A percentile compares a stretch with the other conserved stretches of the same genome.
phyloP scores from a whole-genome alignment of 306 rosid genomes.

The Lablab purpureus region DNA sequence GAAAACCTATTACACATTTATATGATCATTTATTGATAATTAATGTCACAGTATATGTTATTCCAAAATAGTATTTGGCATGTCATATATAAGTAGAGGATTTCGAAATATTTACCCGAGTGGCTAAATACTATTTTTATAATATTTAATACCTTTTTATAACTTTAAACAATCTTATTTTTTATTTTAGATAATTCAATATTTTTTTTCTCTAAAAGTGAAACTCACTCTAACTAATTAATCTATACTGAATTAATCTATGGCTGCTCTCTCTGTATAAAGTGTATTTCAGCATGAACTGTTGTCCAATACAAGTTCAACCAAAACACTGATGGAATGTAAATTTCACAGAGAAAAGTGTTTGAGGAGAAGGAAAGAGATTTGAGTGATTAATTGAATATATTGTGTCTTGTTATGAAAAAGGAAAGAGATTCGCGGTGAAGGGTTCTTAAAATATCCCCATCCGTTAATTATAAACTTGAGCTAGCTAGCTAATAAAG shows the following conservation, averaged over 20 bases:
- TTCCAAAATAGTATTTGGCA: no score
- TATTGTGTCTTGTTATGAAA: background rate
- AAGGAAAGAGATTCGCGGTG: background rate
- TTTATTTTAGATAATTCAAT: background rate
- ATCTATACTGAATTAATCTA: background rate
- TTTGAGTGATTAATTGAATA: background rate
- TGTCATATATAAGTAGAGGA: no score
- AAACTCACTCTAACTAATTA: background rate
- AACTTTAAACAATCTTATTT: no score
- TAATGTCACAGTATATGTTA: no score
- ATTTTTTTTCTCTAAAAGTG: no score
- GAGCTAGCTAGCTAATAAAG: background rate
- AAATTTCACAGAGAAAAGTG: background rate
- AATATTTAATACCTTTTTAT: no score
- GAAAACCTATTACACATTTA: no score
- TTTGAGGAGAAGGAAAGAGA: background rate
- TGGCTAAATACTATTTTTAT: background rate
- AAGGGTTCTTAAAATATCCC: background rate
- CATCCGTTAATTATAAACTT: background rate
- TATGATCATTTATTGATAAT: no score
- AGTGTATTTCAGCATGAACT: no score
- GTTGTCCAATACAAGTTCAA: no score
- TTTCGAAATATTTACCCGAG: no score
- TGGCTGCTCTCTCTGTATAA: background rate
- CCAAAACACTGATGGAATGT: no score